Evolutionary conservation across 1,284 basidiomycete species (phyloP).

Genomic region (Trichosporon inkin): DNA sequence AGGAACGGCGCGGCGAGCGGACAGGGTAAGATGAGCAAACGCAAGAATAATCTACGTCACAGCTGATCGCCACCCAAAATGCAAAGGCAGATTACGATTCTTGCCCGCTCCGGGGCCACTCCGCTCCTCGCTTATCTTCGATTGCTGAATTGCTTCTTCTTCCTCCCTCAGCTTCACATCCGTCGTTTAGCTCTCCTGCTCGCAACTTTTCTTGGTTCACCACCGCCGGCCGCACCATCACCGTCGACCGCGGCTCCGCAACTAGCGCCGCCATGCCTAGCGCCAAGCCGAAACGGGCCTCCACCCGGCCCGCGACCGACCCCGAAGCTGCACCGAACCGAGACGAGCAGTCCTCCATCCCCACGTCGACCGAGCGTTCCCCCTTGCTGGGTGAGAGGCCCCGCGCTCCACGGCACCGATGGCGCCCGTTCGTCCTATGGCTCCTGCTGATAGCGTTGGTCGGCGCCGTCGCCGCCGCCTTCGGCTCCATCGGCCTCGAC

Average conservation of each 20-base stretch:
- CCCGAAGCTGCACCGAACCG: neutral
- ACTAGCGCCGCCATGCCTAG: too few relatives aligned
- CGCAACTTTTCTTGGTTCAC: neutral
- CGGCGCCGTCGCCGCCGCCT: conserved; percentile 33
- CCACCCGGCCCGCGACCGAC: neutral
- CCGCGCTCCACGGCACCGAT: neutral
- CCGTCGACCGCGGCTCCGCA: too few relatives aligned
- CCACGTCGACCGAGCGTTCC: conserved; percentile 16
- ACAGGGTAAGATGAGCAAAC: conserved; percentile 2
- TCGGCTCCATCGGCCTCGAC: conserved; percentile 18
- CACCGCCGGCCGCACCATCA: neutral
- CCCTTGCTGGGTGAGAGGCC: conserved; percentile 20
- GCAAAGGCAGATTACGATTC: too few relatives aligned
- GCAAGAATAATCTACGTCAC: conserved; percentile 3
- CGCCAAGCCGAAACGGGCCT: neutral
- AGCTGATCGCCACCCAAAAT: neutral
- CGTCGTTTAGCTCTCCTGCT: neutral
- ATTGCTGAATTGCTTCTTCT: neutral
- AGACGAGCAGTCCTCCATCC: neutral
- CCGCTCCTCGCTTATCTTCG: neutral
- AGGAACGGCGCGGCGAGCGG: neutral
- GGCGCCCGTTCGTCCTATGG: neutral
- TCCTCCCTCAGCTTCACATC: neutral
- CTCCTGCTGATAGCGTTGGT: conserved; percentile 16
- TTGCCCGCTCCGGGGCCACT: neutral